Percentiles rank a stretch among this genome's conserved stretches.
phyloP scores from a whole-genome alignment of 163 green algal species.

The Scenedesmus sp. region DNA sequence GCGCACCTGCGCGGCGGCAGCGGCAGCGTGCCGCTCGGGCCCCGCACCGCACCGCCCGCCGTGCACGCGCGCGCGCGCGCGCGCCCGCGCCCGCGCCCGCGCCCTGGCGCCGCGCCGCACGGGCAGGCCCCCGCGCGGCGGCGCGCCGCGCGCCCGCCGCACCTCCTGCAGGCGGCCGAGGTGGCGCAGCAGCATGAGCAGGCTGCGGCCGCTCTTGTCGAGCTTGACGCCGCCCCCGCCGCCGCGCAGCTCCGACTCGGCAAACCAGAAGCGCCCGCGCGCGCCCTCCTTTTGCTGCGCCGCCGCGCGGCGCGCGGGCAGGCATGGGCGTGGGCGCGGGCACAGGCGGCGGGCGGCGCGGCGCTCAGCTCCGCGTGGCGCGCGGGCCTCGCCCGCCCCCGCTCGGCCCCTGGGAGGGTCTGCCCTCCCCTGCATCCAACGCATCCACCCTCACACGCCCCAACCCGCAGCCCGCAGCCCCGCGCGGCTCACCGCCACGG shows the following conservation, averaged over 20 bases:
- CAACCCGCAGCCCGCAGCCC: too few relatives aligned
- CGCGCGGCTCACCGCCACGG: slow-evolving; percentile 55
- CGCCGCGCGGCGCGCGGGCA: too few relatives aligned
- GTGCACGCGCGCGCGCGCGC: too few relatives aligned
- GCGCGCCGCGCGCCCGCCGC: neutral
- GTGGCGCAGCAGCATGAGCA: slow-evolving; percentile 80
- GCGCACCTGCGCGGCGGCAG: slow-evolving; percentile 3
- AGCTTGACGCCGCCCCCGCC: slow-evolving; percentile 57
- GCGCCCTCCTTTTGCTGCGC: slow-evolving; percentile 55
- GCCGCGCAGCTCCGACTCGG: slow-evolving; percentile 70
- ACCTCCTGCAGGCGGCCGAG: slow-evolving; percentile 78
- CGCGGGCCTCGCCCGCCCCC: too few relatives aligned
- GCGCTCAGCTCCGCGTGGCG: too few relatives aligned
- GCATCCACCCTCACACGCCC: too few relatives aligned
- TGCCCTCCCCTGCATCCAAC: neutral
- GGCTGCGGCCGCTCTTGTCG: slow-evolving; percentile 79
- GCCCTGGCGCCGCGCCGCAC: neutral
- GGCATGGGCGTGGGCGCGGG: too few relatives aligned
- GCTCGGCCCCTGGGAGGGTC: too few relatives aligned
- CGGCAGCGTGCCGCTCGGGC: neutral
- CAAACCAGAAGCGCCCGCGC: slow-evolving; percentile 69
- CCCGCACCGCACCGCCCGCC: neutral
- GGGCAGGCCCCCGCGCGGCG: neutral
- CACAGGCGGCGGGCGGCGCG: too few relatives aligned
- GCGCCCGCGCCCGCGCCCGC: neutral